A percentile compares a stretch with the other conserved stretches of the same genome.
Evolutionary conservation across 805 yeast species (phyloP).

Genomic region (Wickerhamiella bombiphila): DNA sequence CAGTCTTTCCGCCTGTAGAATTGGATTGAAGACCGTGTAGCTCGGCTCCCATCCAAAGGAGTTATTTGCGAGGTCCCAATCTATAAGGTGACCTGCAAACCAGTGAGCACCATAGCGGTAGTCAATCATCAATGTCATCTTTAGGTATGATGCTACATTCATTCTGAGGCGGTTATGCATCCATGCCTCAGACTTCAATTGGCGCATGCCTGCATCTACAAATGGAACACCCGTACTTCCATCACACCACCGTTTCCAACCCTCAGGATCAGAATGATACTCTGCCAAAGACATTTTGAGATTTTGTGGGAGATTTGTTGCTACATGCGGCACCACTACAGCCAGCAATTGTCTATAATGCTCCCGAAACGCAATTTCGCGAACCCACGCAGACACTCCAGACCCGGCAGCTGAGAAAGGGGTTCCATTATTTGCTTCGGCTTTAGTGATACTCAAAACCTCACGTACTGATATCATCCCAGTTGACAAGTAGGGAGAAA

Average conservation of each 20-base stretch:
- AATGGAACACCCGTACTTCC: constrained; percentile 44
- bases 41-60: constrained; percentile 52
- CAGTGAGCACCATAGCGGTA: constrained; percentile 42
- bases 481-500: constrained; percentile 33
- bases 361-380: constrained; percentile 48
- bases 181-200: constrained; percentile 36
- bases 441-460: constrained; percentile 17
- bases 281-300: constrained; percentile 19
- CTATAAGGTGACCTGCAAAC: constrained; percentile 35
- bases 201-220: constrained; percentile 45
- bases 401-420: constrained; percentile 9
- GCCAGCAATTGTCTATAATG: constrained; percentile 36
- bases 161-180: constrained; percentile 41
- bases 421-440: constrained; percentile 17
- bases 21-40: constrained; percentile 41
- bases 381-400: constrained; percentile 32
- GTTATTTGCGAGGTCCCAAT: constrained; percentile 41
- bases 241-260: constrained; percentile 36
- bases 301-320: constrained; percentile 37
- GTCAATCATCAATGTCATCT: constrained; percentile 37
- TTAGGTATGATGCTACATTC: constrained; percentile 38
- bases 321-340: constrained; percentile 35
- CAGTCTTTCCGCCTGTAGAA: constrained; percentile 34
- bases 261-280: constrained; percentile 26
- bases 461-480: constrained; percentile 32